Percentiles rank a stretch among this genome's conserved stretches.
Evolutionary conservation across 2,329 filamentous ascomycete genomes (phyloP).

Genomic region (Venturia effusa): DNA sequence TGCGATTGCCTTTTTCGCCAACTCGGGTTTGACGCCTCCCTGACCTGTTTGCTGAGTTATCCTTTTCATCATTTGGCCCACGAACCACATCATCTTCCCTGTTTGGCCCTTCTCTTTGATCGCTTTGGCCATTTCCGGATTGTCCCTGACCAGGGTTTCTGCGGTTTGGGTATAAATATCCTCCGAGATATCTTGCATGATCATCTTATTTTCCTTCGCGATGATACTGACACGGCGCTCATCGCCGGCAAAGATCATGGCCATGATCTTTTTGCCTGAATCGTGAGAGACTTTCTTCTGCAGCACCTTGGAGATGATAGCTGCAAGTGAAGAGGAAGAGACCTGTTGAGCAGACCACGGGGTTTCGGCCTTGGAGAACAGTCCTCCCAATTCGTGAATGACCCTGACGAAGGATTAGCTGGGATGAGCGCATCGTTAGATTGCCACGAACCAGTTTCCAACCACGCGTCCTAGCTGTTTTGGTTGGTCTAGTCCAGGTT

Average conservation of each 20-base stretch:
- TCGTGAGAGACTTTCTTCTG: constrained; percentile 38
- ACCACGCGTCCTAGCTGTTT: constrained; percentile 33
- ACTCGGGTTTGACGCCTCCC: constrained; percentile 5
- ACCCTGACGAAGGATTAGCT: constrained; percentile 23
- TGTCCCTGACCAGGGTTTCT: constrained; percentile 39
- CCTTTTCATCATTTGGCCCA: constrained; percentile 55
- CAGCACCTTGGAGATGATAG: constrained; percentile 31
- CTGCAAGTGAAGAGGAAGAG: constrained; percentile 28
- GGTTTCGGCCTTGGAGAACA: constrained; percentile 28
- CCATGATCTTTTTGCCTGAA: constrained; percentile 50
- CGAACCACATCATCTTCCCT: constrained; percentile 57
- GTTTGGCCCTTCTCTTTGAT: constrained; percentile 48
- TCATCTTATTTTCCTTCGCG: constrained; percentile 45
- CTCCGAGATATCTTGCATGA: constrained; percentile 42
- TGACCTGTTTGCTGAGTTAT: constrained; percentile 13
- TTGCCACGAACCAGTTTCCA: constrained; percentile 42
- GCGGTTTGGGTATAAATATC: constrained; percentile 47
- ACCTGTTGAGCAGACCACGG: constrained; percentile 33
- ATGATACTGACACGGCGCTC: constrained; percentile 38
- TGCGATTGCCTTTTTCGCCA: constrained; percentile 1
- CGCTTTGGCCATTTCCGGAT: constrained; percentile 47
- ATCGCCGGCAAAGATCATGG: constrained; percentile 42
- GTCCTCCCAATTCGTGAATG: constrained; percentile 40
- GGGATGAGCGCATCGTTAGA: neutral
- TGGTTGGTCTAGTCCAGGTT: constrained; percentile 14